Base-by-base conservation (phyloP, 2,329 filamentous ascomycete species). In the Arachnopeziza araneosa region DNA sequence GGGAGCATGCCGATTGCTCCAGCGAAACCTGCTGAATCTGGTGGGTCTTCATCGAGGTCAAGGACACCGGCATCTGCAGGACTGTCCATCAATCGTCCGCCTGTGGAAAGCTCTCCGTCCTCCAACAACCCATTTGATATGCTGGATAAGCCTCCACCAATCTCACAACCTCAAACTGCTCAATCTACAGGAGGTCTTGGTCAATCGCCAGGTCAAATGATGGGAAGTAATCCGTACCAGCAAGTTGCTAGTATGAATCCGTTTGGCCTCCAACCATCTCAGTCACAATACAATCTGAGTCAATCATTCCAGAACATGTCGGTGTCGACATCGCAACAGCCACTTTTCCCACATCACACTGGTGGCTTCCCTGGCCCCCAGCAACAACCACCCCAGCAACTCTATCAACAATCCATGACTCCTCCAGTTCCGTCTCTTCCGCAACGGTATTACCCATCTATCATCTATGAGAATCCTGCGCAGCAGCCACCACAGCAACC, bases 281-380 rank as follows among this genome's bases (percentile, higher is more conserved):
- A 76, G 55, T 78, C 80, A 1, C 69, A 73, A 44, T 75, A 78
- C 58, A 76, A 78, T 62, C 59, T 73, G 19, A 76, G 75, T 65
- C 84, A 89, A 67, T 85, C 89, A 0, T 89, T 96, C 69, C 87
- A 93, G 70, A 85, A 83, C 63, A 80, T 96, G 74, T 86, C 90
- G 48, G 76, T 96, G 1, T 84, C 84, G 10, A 60, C 66, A 23
- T 64, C 66, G 50, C 84, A 85, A 66, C 26, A 44, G 36, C 83
- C 84, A 48, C 77, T 92, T 30, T 92, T 93, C 71, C 88, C 90
- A 8, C 85, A 92, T 69, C 86, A 87, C 57, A 93, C 90, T 1
- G 89, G 89, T 57, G 89, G 84, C 23, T 64, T 81, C 52, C 66
- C 69, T 54, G 63, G 57, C 65, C 75, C 74, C 30, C 61, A 75